Conservation (phyloP, 1,284 basidiomycete species). For the Meira nashicola region DNA sequence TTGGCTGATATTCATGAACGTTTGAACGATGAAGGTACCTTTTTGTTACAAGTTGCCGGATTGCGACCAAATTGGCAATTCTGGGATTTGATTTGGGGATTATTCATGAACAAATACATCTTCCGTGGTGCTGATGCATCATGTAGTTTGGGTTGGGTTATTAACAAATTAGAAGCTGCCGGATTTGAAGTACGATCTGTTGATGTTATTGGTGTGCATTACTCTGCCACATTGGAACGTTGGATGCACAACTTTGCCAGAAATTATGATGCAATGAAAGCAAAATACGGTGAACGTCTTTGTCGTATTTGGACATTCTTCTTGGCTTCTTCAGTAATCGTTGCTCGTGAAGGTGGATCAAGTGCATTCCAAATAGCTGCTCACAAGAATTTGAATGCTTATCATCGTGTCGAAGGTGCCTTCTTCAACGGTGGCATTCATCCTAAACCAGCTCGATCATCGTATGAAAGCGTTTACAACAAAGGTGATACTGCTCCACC, state of each 20-base stretch:
- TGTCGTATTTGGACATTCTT: slow-evolving; percentile 54
- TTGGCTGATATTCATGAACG: slow-evolving; percentile 86
- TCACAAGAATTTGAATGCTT: slow-evolving; percentile 81
- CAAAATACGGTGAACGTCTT: slow-evolving; percentile 77
- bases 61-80: slow-evolving; percentile 91
- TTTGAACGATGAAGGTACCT: slow-evolving; percentile 86
- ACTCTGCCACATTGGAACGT: slow-evolving; percentile 80
- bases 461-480: slow-evolving; percentile 41
- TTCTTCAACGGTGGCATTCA: slow-evolving; percentile 47
- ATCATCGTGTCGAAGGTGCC: slow-evolving; percentile 65
- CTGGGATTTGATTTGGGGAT: slow-evolving; percentile 90
- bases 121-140: slow-evolving; percentile 87
- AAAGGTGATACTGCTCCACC: slow-evolving; percentile 13
- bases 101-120: slow-evolving; percentile 57
- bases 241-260: slow-evolving; percentile 54
- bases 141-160: slow-evolving; percentile 91
- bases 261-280: slow-evolving; percentile 74
- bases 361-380: slow-evolving; percentile 64
- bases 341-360: slow-evolving; percentile 51
- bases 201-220: slow-evolving; percentile 73
- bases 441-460: slow-evolving; percentile 28
- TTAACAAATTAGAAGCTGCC: slow-evolving; percentile 71
- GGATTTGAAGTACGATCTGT: slow-evolving; percentile 95
- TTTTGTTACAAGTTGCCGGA: slow-evolving; percentile 94
- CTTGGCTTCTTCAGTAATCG: slow-evolving; percentile 45